Conservation (phyloP, 2,329 filamentous ascomycete genomes). For the Fusarium oxysporum region DNA sequence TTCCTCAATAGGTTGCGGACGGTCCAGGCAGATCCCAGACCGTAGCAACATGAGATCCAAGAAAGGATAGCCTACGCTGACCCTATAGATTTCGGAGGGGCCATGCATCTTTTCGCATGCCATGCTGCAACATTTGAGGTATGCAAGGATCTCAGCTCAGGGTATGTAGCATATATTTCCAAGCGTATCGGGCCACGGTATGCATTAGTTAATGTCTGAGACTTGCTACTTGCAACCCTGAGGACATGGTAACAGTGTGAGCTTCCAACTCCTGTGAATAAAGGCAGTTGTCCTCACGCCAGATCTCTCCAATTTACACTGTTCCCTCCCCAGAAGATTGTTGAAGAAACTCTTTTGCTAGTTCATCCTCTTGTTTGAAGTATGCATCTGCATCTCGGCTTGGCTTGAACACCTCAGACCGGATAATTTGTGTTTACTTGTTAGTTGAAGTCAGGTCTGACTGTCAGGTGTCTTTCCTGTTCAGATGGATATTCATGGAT, state of each 20-base stretch:
- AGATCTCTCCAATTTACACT: accelerated
- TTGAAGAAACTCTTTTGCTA: not conserved
- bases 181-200: accelerated
- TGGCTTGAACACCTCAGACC: not conserved
- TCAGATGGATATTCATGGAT: not conserved
- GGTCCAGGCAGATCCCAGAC: not conserved
- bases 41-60: accelerated
- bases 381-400: not conserved
- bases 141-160: accelerated
- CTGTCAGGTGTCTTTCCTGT: not conserved
- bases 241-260: accelerated
- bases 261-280: accelerated
- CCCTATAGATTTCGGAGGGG: not conserved
- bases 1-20: not conserved
- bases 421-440: accelerated
- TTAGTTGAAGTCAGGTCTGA: accelerated
- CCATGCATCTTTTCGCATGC: accelerated
- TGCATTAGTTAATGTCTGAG: not conserved
- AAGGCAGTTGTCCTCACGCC: accelerated
- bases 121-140: not conserved
- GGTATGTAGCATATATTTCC: accelerated
- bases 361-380: not conserved
- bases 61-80: not conserved
- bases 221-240: accelerated
- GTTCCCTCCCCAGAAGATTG: accelerated